phyloP scores from a whole-genome alignment of 1,284 basidiomycete species.

The Mycena citricolor region DNA sequence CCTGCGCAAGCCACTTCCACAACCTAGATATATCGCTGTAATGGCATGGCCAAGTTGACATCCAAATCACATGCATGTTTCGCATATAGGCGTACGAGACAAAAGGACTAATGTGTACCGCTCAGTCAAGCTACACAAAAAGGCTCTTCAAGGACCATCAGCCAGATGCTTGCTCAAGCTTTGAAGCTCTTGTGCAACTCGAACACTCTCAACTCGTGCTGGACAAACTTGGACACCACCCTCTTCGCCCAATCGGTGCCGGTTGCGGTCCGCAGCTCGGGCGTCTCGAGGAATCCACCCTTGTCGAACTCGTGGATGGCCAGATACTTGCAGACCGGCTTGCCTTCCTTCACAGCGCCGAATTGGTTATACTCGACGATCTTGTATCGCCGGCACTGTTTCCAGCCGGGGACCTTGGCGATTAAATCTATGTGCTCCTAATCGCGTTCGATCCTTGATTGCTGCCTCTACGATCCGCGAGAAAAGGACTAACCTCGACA shows the following conservation, averaged over 20 bases:
- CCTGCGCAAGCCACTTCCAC: no score
- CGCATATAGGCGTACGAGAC: no score
- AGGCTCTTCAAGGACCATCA: no score
- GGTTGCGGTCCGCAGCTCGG: slow-evolving; percentile 28
- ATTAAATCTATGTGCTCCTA: slow-evolving; percentile 36
- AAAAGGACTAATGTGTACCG: no score
- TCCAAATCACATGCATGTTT: no score
- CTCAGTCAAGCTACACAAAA: no score
- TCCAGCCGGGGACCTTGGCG: slow-evolving; percentile 35
- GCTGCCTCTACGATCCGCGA: background rate
- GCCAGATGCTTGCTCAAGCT: slow-evolving; percentile 1
- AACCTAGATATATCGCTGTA: no score
- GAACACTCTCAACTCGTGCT: slow-evolving; percentile 14
- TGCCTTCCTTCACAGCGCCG: slow-evolving; percentile 10
- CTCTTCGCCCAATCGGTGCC: slow-evolving; percentile 17
- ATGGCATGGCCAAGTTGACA: no score
- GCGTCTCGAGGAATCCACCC: slow-evolving; percentile 26
- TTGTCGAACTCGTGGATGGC: slow-evolving; percentile 34
- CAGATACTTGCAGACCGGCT: slow-evolving; percentile 31
- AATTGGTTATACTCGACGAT: slow-evolving; percentile 26
- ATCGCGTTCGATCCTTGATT: slow-evolving; percentile 3
- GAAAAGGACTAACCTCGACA: no score
- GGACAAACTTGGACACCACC: slow-evolving; percentile 3
- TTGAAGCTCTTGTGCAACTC: slow-evolving; percentile 12
- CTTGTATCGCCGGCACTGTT: slow-evolving; percentile 33